A percentile compares a stretch with the other conserved stretches of the same genome.
phyloP scores from a whole-genome alignment of 495 filamentous ascomycete genomes.

The Xylaria bambusicola region DNA sequence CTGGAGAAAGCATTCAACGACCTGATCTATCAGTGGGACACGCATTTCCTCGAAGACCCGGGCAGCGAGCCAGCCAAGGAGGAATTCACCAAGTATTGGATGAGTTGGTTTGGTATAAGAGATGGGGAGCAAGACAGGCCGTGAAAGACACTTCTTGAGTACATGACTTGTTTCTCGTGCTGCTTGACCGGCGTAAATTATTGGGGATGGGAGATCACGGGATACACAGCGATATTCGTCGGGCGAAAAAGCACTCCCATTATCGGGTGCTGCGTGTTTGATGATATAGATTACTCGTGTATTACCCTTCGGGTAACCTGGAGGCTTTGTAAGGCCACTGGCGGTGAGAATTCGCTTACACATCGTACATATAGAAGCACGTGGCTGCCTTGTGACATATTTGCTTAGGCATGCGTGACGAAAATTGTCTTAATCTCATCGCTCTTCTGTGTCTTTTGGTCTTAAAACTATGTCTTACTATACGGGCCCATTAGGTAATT shows the following conservation, averaged over 20 bases:
- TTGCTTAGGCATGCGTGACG: too few species aligned
- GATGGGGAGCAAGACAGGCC: not conserved
- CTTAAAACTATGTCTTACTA: too few species aligned
- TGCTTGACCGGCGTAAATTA: not conserved
- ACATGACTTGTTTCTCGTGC: not conserved
- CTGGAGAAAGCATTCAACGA: conserved; percentile 3
- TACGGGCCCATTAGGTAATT: too few species aligned
- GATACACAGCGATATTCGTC: not conserved
- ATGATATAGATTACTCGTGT: not conserved
- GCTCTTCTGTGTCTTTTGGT: too few species aligned
- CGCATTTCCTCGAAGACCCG: not conserved
- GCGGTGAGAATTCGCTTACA: not conserved
- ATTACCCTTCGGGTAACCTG: too few species aligned
- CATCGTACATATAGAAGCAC: too few species aligned
- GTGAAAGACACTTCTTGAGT: not conserved
- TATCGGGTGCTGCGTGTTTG: not conserved
- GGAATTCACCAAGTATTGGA: conserved; percentile 8
- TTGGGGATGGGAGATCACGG: not conserved
- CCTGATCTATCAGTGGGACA: conserved; percentile 13
- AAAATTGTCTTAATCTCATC: too few species aligned
- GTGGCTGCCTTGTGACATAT: too few species aligned
- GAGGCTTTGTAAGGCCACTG: too few species aligned
- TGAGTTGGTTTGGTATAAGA: not conserved
- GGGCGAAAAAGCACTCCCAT: not conserved
- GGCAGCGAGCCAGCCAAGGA: not conserved